Evolutionary conservation across 129 eudicot genomes (phyloP).

Genomic region (Daucus carota): DH1_v3.0 NC_030386.2:22475001-22475500

Average conservation of each 20-base stretch:
- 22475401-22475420: slow-evolving; percentile 95
- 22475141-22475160: not conserved
- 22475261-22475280: not conserved
- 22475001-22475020: not conserved
- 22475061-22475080: not conserved
- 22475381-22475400: slow-evolving; percentile 85
- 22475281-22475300: not conserved
- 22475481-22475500: slow-evolving; percentile 36
- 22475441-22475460: slow-evolving; percentile 94
- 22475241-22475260: not conserved
- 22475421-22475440: slow-evolving; percentile 90
- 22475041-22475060: not conserved
- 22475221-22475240: not conserved
- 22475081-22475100: not conserved
- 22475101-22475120: not conserved
- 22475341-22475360: slow-evolving; percentile 88
- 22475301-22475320: not conserved
- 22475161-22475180: too few species aligned
- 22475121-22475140: not conserved
- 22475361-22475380: slow-evolving; percentile 84
- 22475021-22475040: not conserved
- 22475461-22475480: slow-evolving; percentile 82
- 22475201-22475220: too few species aligned
- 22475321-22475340: slow-evolving; percentile 65
- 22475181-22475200: too few species aligned